Evolutionary conservation across 2,329 filamentous ascomycete genomes (phyloP).

Genomic region (Aspergillus jensenii): DNA sequence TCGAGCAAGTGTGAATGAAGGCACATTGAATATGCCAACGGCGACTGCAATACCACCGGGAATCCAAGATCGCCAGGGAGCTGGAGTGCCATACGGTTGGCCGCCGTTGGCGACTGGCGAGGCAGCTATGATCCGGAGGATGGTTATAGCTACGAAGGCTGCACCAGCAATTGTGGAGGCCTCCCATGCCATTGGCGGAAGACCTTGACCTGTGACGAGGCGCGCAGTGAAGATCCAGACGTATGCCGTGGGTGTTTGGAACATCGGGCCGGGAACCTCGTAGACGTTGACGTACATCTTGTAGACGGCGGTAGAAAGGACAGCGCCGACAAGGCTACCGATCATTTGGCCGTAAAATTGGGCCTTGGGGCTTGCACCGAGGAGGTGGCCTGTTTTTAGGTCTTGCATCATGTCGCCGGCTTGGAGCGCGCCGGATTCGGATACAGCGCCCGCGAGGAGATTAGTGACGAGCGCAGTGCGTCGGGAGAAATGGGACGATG

Average conservation of each 20-base stretch:
- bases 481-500: constrained; percentile 73
- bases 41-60: constrained; percentile 95
- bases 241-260: constrained; percentile 91
- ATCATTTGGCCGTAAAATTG: constrained; percentile 98
- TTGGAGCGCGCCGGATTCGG: constrained; percentile 82
- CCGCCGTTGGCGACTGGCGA: constrained; percentile 32
- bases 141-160: constrained; percentile 71
- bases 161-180: constrained; percentile 74
- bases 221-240: constrained; percentile 98
- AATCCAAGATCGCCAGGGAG: constrained; percentile 69
- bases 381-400: constrained; percentile 89
- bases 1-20: constrained; percentile 88
- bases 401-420: constrained; percentile 97
- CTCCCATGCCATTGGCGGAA: constrained; percentile 79
- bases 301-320: constrained; percentile 85
- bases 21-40: constrained; percentile 97
- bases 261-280: constrained; percentile 80
- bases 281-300: constrained; percentile 89
- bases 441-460: constrained; percentile 86
- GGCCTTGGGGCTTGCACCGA: constrained; percentile 87
- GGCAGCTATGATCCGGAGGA: constrained; percentile 62
- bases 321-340: constrained; percentile 79
- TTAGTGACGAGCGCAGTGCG: constrained; percentile 88
- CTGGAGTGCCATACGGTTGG: constrained; percentile 36
- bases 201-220: constrained; percentile 83